A percentile compares a stretch with the other conserved stretches of the same genome.
Evolutionary conservation across 192 early-diverging fungal genomes (phyloP).

Genomic region (Dimargaris verticillata): DNA sequence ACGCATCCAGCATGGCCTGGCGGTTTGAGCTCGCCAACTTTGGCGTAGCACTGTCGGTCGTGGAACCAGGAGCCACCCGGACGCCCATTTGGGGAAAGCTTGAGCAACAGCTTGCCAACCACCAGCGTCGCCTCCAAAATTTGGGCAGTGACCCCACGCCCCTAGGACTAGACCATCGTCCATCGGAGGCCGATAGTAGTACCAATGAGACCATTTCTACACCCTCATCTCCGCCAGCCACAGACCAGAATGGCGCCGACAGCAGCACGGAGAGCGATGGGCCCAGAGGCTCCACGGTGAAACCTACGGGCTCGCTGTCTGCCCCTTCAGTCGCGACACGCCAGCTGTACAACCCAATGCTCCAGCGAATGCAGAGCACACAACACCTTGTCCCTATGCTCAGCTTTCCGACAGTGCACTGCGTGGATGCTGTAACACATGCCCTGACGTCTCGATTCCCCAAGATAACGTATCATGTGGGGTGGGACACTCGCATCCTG

Average conservation of each 20-base stretch:
- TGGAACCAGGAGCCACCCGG: conserved; percentile 26
- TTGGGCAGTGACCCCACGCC: neutral
- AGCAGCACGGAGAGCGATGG: neutral
- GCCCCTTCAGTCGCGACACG: neutral
- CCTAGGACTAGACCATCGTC: neutral
- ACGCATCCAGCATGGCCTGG: conserved; percentile 25
- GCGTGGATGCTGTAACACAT: conserved; percentile 24
- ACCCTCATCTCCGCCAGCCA: neutral
- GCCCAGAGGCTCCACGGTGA: neutral
- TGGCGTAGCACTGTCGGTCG: conserved; percentile 24
- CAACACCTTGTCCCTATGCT: neutral
- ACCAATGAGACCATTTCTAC: neutral
- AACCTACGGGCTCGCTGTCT: neutral
- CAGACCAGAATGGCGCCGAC: neutral
- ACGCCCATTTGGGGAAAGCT: conserved; percentile 32
- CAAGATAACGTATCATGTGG: conserved; percentile 31
- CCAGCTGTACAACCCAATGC: conserved; percentile 5
- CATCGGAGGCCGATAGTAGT: neutral
- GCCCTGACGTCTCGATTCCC: conserved; percentile 28
- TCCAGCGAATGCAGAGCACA: neutral
- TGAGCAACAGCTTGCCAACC: conserved; percentile 26
- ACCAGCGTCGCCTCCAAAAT: conserved; percentile 25
- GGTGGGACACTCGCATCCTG: conserved; percentile 30
- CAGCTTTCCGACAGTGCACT: conserved; percentile 25
- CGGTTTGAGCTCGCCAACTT: conserved; percentile 24